A percentile compares a stretch with the other conserved stretches of the same genome.
These are phyloP conservation scores for Candida railenensis DNA, from an alignment of 805 yeast genomes.

Conservation along the genomic window DNA sequence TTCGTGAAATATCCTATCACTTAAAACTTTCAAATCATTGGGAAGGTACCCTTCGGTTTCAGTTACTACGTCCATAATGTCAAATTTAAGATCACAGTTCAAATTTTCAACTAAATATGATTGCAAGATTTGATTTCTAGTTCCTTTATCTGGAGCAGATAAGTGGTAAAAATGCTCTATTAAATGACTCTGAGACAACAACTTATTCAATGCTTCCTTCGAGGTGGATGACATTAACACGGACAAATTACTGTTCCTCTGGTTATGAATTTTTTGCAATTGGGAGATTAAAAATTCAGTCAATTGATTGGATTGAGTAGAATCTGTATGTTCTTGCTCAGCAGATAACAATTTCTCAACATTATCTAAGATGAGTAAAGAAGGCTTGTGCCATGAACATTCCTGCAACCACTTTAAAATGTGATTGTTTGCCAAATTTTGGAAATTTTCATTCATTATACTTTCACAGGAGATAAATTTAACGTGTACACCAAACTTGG, in stretches of 20 bases:
- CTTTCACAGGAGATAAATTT: slow-evolving; percentile 53
- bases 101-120: slow-evolving; percentile 32
- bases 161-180: slow-evolving; percentile 62
- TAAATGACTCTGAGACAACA: slow-evolving; percentile 65
- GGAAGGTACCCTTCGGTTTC: slow-evolving; percentile 92
- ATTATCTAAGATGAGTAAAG: slow-evolving; percentile 74
- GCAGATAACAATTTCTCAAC: slow-evolving; percentile 71
- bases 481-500: slow-evolving; percentile 43
- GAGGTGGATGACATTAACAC: slow-evolving; percentile 63
- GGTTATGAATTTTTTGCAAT: slow-evolving; percentile 42
- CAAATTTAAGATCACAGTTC: slow-evolving; percentile 35
- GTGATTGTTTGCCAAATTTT: slow-evolving; percentile 43
- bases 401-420: slow-evolving; percentile 45
- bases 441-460: slow-evolving; percentile 53
- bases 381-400: slow-evolving; percentile 76
- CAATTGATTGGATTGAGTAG: slow-evolving; percentile 60
- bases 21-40: slow-evolving; percentile 68
- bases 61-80: slow-evolving; percentile 45
- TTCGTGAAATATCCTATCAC: slow-evolving; percentile 68
- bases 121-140: slow-evolving; percentile 49
- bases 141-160: slow-evolving; percentile 66
- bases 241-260: slow-evolving; percentile 48
- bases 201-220: slow-evolving; percentile 61
- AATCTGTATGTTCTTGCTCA: slow-evolving; percentile 59
- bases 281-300: slow-evolving; percentile 55